Evolutionary conservation across 148 eudicot species (phyloP).

Genomic region (Dysphania ambrosioides): DNA sequence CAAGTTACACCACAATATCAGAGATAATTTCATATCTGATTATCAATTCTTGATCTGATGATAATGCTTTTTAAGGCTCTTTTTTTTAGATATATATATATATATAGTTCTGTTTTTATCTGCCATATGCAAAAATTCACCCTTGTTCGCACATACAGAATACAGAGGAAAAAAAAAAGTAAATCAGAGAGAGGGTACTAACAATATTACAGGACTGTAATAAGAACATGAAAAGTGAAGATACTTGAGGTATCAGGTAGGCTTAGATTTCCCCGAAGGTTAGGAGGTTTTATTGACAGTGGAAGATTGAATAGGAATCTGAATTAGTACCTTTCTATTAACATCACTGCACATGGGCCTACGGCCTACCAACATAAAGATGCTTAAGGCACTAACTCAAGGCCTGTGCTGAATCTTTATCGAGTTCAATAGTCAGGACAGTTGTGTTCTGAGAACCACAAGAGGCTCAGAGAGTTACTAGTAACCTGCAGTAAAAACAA

Average conservation of each 20-base stretch:
- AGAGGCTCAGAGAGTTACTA: neutral
- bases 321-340: slow-evolving; percentile 15
- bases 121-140: neutral
- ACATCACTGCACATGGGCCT: slow-evolving; percentile 20
- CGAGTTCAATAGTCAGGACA: neutral
- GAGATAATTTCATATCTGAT: neutral
- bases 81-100: too few relatives aligned
- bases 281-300: neutral
- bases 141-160: neutral
- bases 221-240: neutral
- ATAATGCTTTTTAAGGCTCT: neutral
- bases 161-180: neutral
- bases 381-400: neutral
- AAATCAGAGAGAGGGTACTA: neutral
- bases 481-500: neutral
- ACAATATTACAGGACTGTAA: neutral
- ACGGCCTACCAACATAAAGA: neutral
- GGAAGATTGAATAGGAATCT: slow-evolving; percentile 11
- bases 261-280: neutral
- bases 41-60: neutral
- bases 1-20: neutral
- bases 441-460: neutral
- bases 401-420: neutral
- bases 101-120: too few relatives aligned
- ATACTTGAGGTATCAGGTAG: neutral